These are phyloP conservation scores for Eucalyptus erythrocorys DNA, from an alignment of 345 rosid species.

Conservation along the genomic window DNA sequence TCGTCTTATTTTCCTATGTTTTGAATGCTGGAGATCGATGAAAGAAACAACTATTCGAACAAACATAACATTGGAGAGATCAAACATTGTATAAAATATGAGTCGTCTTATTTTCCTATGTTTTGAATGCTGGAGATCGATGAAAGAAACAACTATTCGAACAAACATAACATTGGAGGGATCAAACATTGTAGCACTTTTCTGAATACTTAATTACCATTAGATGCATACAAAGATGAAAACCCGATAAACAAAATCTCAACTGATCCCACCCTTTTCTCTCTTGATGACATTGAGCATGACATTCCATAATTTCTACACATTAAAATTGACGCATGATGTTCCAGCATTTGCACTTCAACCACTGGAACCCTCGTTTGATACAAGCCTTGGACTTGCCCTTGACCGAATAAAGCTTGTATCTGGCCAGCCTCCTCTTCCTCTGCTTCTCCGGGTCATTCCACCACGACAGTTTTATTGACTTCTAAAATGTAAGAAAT, in stretches of 20 bases:
- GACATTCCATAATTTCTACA: neutral
- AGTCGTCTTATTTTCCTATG: neutral
- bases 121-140: neutral
- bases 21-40: too few species aligned
- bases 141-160: neutral
- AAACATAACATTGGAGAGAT: too few species aligned
- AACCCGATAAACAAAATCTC: neutral
- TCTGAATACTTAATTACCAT: neutral
- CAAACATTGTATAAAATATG: too few species aligned
- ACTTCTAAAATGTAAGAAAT: too few species aligned
- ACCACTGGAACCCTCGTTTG: constrained; percentile 37
- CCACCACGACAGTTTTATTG: constrained; percentile 22
- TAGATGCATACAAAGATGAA: neutral
- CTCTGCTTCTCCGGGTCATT: constrained; percentile 1
- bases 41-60: too few species aligned
- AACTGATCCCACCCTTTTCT: neutral
- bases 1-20: too few species aligned
- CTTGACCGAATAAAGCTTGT: constrained; percentile 38
- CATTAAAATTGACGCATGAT: neutral
- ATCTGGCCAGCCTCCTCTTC: constrained; percentile 6
- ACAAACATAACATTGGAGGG: neutral
- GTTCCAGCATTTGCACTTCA: constrained; percentile 34
- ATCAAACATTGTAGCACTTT: neutral
- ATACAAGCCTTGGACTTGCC: constrained; percentile 34
- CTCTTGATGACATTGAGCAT: neutral